Conservation (phyloP, 139 green algal species). For the Micractinium conductrix region DNA sequence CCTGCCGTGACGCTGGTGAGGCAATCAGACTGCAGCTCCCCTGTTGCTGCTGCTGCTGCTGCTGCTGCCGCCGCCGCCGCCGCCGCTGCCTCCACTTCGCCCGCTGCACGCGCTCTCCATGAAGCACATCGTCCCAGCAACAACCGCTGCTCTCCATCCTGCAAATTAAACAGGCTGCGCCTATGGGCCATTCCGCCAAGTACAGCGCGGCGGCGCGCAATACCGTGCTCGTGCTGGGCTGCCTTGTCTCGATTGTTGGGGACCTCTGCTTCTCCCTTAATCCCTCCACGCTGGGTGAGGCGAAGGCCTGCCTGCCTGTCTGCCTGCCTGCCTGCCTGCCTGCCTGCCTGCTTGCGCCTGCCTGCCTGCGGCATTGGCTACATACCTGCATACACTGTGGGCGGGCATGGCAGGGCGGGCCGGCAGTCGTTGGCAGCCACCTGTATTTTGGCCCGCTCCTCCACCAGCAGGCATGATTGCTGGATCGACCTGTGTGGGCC, state of each 20-base stretch:
- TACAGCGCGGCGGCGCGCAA: slow-evolving; percentile 64
- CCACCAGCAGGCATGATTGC: not conserved
- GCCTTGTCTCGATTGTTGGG: slow-evolving; percentile 67
- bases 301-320: too few species aligned
- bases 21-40: not conserved
- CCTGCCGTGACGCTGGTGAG: slow-evolving; percentile 63
- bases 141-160: too few species aligned
- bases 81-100: not conserved
- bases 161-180: slow-evolving; percentile 67
- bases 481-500: not conserved
- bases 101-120: too few species aligned
- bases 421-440: too few species aligned
- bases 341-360: too few species aligned
- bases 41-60: not conserved
- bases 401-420: not conserved
- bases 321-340: too few species aligned
- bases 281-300: slow-evolving; percentile 26
- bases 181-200: slow-evolving; percentile 63
- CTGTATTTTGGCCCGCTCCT: not conserved
- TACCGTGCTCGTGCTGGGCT: slow-evolving; percentile 69
- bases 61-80: not conserved
- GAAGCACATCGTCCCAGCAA: too few species aligned
- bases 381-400: not conserved
- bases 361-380: not conserved
- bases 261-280: slow-evolving; percentile 64